phyloP scores from a whole-genome alignment of 306 rosid genomes.

The Trichosanthes cucumerina region DNA sequence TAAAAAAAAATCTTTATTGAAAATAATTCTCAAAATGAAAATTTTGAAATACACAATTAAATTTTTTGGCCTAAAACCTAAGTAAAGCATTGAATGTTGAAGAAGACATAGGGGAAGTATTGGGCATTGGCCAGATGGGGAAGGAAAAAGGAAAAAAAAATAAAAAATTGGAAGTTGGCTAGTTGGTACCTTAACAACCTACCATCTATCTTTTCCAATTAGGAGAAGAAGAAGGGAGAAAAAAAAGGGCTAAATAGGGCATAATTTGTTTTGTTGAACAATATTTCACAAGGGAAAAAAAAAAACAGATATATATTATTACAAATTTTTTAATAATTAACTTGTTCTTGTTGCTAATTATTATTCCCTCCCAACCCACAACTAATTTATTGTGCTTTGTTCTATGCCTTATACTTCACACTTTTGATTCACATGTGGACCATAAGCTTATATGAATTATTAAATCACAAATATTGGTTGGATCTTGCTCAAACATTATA shows the following conservation, averaged over 20 bases:
- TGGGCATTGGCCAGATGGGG: neutral
- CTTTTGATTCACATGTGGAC: conserved; percentile 9
- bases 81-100: neutral
- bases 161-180: neutral
- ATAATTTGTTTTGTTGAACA: neutral
- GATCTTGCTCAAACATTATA: conserved; percentile 9
- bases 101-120: neutral
- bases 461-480: neutral
- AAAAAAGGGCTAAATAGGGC: neutral
- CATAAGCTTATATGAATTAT: neutral
- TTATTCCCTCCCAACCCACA: conserved; percentile 5
- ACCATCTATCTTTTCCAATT: neutral
- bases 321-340: neutral
- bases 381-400: neutral
- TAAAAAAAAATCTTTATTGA: too few species aligned
- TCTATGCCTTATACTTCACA: conserved; percentile 7
- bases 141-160: neutral
- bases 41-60: neutral
- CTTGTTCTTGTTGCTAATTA: neutral
- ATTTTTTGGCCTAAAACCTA: neutral
- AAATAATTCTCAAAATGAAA: too few species aligned
- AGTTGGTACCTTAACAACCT: neutral
- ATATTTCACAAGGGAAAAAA: neutral
- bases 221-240: neutral
- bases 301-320: neutral